These are phyloP conservation scores for Neodidymelliopsis sp. DNA, from an alignment of 2,329 filamentous ascomycete species.

Conservation along the genomic window DNA sequence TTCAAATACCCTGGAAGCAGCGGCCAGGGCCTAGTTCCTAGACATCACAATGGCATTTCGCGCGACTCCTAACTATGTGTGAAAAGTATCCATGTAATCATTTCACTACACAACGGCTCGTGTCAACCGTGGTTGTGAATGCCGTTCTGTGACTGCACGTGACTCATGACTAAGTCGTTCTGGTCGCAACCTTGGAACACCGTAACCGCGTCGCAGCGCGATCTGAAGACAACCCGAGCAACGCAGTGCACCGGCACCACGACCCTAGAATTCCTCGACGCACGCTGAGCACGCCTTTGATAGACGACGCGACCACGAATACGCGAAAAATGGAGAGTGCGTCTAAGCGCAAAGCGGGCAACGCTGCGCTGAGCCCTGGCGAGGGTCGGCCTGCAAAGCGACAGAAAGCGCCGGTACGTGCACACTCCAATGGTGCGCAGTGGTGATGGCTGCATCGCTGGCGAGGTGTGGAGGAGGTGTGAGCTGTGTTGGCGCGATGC, in stretches of 20 bases:
- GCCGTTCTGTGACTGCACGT: constrained; percentile 1
- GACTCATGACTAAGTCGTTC: constrained; percentile 2
- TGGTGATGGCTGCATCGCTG: constrained; percentile 19
- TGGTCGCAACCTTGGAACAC: constrained; percentile 15
- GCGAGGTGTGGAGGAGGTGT: constrained; percentile 6
- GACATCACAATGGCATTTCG: constrained; percentile 20
- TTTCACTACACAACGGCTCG: background rate
- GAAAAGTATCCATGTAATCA: background rate
- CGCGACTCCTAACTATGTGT: background rate
- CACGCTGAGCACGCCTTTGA: constrained; percentile 25
- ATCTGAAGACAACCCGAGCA: constrained; percentile 29
- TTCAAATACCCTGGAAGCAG: constrained; percentile 41
- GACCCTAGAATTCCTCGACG: constrained; percentile 23
- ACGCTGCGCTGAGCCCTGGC: constrained; percentile 57
- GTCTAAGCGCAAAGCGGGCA: constrained; percentile 64
- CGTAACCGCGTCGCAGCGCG: constrained; percentile 12
- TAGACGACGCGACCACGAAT: constrained; percentile 42
- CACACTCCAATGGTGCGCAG: constrained; percentile 27
- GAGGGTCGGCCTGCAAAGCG: constrained; percentile 65
- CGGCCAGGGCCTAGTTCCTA: constrained; percentile 27
- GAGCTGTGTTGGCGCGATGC: constrained; percentile 27
- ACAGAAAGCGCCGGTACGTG: constrained; percentile 66
- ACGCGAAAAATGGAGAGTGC: constrained; percentile 51
- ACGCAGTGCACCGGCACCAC: constrained; percentile 43
- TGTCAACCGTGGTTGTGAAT: background rate